A percentile compares a stretch with the other conserved stretches of the same genome.
These are phyloP conservation scores for Coniella vitis DNA, from an alignment of 2,329 filamentous ascomycete species.

Conservation along the genomic window DNA sequence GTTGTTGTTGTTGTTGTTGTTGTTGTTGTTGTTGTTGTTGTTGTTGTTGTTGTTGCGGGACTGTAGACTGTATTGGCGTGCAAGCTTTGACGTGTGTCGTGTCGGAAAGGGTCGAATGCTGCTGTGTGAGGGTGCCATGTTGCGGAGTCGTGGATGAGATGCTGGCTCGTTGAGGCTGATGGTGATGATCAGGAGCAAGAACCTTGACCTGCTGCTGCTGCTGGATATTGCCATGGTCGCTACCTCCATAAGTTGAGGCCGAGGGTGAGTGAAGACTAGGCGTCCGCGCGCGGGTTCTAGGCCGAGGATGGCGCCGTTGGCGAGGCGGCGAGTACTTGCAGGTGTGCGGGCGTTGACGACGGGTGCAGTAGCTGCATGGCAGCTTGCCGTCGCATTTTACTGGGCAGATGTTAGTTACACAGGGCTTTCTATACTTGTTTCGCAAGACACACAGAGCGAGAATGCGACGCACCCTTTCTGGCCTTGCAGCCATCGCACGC, in stretches of 20 bases:
- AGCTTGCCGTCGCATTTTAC: constrained; percentile 47
- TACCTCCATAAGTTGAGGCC: constrained; percentile 6
- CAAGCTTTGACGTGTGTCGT: too few species aligned
- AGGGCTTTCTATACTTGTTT: background rate
- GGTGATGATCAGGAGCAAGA: background rate
- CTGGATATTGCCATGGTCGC: background rate
- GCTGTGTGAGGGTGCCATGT: too few species aligned
- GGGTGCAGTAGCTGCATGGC: constrained; percentile 45
- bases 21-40: background rate
- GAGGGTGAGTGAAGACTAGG: constrained; percentile 14
- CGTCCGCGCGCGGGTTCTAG: constrained; percentile 18
- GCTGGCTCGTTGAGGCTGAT: too few species aligned
- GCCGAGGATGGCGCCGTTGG: constrained; percentile 25
- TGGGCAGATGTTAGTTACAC: background rate
- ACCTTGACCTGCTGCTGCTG: constrained; percentile 4
- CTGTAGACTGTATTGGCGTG: too few species aligned
- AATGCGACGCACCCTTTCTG: constrained; percentile 33
- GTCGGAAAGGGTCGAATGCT: too few species aligned
- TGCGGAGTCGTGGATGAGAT: too few species aligned
- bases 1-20: background rate
- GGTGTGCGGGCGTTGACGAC: constrained; percentile 33
- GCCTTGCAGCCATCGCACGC: constrained; percentile 49
- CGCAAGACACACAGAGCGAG: background rate
- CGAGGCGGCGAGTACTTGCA: constrained; percentile 43
- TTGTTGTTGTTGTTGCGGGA: too few species aligned